Percentiles rank a stretch among this genome's conserved stretches.
Conservation (phyloP, 768 basidiomycete genomes). For the Strobilomyces confusus region DNA sequence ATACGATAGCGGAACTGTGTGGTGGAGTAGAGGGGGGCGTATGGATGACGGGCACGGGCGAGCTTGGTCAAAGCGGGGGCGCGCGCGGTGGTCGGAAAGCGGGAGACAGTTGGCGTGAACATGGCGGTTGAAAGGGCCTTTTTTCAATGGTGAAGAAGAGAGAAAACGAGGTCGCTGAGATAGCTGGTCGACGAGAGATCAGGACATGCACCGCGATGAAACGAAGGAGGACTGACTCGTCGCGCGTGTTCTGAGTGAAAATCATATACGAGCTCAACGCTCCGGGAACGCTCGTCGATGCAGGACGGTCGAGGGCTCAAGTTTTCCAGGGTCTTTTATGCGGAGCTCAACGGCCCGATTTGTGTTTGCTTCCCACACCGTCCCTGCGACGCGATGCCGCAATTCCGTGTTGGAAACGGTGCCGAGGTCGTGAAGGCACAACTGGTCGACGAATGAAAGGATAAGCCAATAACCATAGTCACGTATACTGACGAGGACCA, state of each 20-base stretch:
- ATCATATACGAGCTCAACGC: constrained; percentile 27
- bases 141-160: constrained; percentile 19
- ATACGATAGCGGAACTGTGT: constrained; percentile 36
- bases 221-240: constrained; percentile 26
- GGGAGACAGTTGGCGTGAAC: constrained; percentile 5
- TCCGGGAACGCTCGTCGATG: too few relatives aligned
- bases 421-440: too few relatives aligned
- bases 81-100: constrained; percentile 14
- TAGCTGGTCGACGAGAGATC: constrained; percentile 15
- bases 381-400: too few relatives aligned
- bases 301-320: too few relatives aligned
- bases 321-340: too few relatives aligned
- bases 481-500: too few relatives aligned
- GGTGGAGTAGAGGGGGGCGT: constrained; percentile 49
- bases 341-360: too few relatives aligned
- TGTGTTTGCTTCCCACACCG: too few relatives aligned
- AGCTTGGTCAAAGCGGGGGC: constrained; percentile 19
- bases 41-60: constrained; percentile 16
- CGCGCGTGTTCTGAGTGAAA: constrained; percentile 33
- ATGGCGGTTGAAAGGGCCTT: constrained; percentile 1
- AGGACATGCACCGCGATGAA: constrained; percentile 1
- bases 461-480: too few relatives aligned
- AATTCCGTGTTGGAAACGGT: too few relatives aligned
- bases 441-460: too few relatives aligned
- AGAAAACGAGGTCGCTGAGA: constrained; percentile 32